A percentile compares a stretch with the other conserved stretches of the same genome.
Conservation (phyloP, 2,329 filamentous ascomycete species). For the Hawksworthiomyces lignivorus region DNA sequence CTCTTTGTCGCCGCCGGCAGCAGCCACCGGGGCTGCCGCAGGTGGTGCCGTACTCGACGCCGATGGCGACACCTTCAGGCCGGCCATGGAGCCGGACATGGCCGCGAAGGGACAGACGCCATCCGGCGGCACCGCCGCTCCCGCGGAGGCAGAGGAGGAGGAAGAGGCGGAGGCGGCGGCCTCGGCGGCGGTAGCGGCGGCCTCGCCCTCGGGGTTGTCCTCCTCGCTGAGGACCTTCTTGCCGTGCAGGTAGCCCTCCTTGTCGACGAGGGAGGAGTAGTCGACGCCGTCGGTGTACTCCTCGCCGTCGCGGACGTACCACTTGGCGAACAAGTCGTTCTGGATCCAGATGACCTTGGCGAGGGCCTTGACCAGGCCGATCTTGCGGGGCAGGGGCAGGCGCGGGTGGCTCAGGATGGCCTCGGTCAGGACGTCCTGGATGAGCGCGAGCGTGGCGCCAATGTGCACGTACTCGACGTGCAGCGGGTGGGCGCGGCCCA, state of each 20-base stretch:
- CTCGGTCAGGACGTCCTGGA: slow-evolving; percentile 70
- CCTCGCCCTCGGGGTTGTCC: slow-evolving; percentile 19
- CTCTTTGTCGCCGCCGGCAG: too few species aligned
- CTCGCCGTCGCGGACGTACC: slow-evolving; percentile 64
- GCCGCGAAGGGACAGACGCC: slow-evolving; percentile 22
- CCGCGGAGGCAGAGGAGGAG: slow-evolving; percentile 18
- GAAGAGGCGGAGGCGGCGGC: too few species aligned
- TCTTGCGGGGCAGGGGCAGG: slow-evolving; percentile 59
- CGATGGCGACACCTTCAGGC: slow-evolving; percentile 12
- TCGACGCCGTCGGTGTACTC: slow-evolving; percentile 44
- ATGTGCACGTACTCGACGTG: slow-evolving; percentile 79
- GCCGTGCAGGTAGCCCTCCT: slow-evolving; percentile 57
- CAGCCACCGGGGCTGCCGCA: neutral
- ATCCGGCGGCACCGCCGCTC: too few species aligned
- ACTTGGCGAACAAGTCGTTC: slow-evolving; percentile 79
- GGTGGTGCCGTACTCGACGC: neutral
- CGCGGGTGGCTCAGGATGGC: slow-evolving; percentile 66
- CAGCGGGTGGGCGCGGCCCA: slow-evolving; percentile 61
- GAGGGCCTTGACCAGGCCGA: slow-evolving; percentile 65
- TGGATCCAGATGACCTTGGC: slow-evolving; percentile 83
- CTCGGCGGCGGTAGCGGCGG: slow-evolving; percentile 21
- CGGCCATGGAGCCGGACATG: slow-evolving; percentile 14
- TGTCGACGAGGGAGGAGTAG: slow-evolving; percentile 39
- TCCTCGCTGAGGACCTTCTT: slow-evolving; percentile 44
- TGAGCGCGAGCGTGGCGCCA: slow-evolving; percentile 62